Base-by-base conservation (phyloP, 805 yeast species). In the Candida odintsovae region DNA sequence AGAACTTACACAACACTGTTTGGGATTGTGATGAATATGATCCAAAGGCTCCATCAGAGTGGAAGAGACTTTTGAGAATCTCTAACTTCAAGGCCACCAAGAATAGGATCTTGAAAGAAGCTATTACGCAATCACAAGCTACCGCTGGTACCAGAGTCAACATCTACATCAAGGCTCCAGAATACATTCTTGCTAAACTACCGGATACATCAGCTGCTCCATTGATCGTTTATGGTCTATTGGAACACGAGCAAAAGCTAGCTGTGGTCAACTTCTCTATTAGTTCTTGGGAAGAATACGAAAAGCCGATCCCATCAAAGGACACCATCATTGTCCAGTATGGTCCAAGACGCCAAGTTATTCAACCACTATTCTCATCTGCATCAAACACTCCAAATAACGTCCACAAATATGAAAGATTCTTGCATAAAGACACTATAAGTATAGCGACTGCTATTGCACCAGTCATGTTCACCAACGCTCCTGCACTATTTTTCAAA, bases 21-120 rank as follows among this genome's bases (percentile, higher is more conserved):
- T 92, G 99, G 99, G 90, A 90, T 56, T 78, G 78, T 54, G 88
- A 89, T 62, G 98, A 92, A 63, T 62, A 68, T 41, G 97, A 92
- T 62, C 75, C 79, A 15, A 77, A 80, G 46, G 73, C 83, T 11
- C 98, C 99, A 37, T 66, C 72, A 37, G 85, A 83, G 50, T 92
- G 95, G 95, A 68, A 72, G 35, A 77, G 88, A 50, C 74, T 90
- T 45, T 69, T 86, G 48, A 77, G 94, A 53, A 75, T 94, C 36
- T 78, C 81, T 42, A 88, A 86, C 67, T 89, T 75, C 70, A 82
- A 80, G 59, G 85, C 88, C 35, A 83, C 94, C 25, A 81, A 78
- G 60, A 85, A 84, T 63, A 79, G 78, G 61, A 63, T 86, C 8
- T 57, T 72, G 43, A 89, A 90, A 63, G 81, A 83, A 47, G 71